Percentiles rank a stretch among this genome's conserved stretches.
Conservation (phyloP, 2,329 filamentous ascomycete genomes). For the Pseudocercospora pini-densiflorae region DNA sequence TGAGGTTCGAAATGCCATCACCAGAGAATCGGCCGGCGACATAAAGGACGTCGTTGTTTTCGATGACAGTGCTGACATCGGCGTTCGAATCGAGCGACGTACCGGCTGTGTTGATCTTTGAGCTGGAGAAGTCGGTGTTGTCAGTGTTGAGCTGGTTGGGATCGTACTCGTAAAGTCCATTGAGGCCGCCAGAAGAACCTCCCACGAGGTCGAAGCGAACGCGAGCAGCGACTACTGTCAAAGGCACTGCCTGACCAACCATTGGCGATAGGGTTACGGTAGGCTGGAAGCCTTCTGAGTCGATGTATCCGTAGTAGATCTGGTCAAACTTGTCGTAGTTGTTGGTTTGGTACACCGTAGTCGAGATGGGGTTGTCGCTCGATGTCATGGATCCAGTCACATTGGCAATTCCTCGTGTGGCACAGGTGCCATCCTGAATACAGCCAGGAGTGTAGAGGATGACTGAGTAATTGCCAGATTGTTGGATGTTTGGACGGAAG, state of each 20-base stretch:
- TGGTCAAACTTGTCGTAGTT: slow-evolving; percentile 96
- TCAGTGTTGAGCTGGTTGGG: slow-evolving; percentile 64
- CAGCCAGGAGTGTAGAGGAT: slow-evolving; percentile 94
- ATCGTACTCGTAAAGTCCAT: slow-evolving; percentile 89
- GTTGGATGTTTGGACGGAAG: slow-evolving; percentile 81
- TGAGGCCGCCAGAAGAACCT: slow-evolving; percentile 74
- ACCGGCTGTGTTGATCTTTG: slow-evolving; percentile 77
- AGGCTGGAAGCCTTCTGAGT: slow-evolving; percentile 80
- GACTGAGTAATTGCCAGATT: slow-evolving; percentile 90
- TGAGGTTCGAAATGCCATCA: slow-evolving; percentile 71
- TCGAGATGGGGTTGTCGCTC: slow-evolving; percentile 57
- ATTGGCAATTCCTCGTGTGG: slow-evolving; percentile 77
- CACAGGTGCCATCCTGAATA: slow-evolving; percentile 75
- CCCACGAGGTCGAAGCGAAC: slow-evolving; percentile 77
- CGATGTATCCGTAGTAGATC: slow-evolving; percentile 83
- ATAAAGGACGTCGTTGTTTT: slow-evolving; percentile 65
- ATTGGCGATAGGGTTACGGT: slow-evolving; percentile 75
- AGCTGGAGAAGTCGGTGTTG: slow-evolving; percentile 69
- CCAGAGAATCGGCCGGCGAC: slow-evolving; percentile 85
- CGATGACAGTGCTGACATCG: slow-evolving; percentile 68
- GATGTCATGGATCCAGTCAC: slow-evolving; percentile 71
- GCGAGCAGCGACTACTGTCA: slow-evolving; percentile 87
- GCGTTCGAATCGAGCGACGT: slow-evolving; percentile 70
- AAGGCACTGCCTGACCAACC: slow-evolving; percentile 63
- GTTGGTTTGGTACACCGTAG: slow-evolving; percentile 84